These are phyloP conservation scores for Arabidopsis arenosa DNA, from an alignment of 345 rosid species.

Conservation along the genomic window DNA sequence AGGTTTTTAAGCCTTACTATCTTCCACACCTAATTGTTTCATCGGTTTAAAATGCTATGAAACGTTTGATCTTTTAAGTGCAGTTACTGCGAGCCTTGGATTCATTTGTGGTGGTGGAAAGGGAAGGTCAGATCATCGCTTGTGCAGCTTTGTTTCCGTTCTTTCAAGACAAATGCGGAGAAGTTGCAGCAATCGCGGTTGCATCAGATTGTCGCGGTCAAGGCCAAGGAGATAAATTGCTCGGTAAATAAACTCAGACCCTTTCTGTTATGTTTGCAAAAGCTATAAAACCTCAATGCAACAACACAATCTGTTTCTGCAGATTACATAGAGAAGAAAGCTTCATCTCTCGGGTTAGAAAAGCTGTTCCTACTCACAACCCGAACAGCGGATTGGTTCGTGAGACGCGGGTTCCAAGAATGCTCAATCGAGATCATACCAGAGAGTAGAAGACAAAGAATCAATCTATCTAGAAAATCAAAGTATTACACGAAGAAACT, in stretches of 20 bases:
- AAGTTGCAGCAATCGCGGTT: slow-evolving; percentile 88
- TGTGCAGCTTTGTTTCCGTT: slow-evolving; percentile 90
- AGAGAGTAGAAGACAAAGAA: slow-evolving; percentile 63
- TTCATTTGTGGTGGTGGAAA: slow-evolving; percentile 75
- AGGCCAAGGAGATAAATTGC: slow-evolving; percentile 93
- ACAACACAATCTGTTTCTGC: slow-evolving; percentile 19
- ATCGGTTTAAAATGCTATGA: not conserved
- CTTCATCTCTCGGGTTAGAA: slow-evolving; percentile 72
- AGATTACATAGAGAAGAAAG: slow-evolving; percentile 94
- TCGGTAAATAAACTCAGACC: slow-evolving; percentile 55
- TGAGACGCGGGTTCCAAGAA: slow-evolving; percentile 80
- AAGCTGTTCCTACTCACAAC: slow-evolving; percentile 84
- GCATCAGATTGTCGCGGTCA: slow-evolving; percentile 92
- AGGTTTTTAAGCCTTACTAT: slow-evolving; percentile 53
- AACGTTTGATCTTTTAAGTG: slow-evolving; percentile 62
- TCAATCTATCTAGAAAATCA: slow-evolving; percentile 74
- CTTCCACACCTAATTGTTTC: not conserved
- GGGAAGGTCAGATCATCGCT: slow-evolving; percentile 89
- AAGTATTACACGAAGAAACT: slow-evolving; percentile 83
- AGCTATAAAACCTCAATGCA: slow-evolving; percentile 2
- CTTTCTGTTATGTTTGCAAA: not conserved
- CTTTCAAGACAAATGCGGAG: slow-evolving; percentile 83
- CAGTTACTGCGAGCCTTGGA: slow-evolving; percentile 71
- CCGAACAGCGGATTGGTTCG: slow-evolving; percentile 85
- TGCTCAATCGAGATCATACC: slow-evolving; percentile 77